Evolutionary conservation across 441 rosid species (phyloP).

Genomic region (Populus trichocarpa): DNA sequence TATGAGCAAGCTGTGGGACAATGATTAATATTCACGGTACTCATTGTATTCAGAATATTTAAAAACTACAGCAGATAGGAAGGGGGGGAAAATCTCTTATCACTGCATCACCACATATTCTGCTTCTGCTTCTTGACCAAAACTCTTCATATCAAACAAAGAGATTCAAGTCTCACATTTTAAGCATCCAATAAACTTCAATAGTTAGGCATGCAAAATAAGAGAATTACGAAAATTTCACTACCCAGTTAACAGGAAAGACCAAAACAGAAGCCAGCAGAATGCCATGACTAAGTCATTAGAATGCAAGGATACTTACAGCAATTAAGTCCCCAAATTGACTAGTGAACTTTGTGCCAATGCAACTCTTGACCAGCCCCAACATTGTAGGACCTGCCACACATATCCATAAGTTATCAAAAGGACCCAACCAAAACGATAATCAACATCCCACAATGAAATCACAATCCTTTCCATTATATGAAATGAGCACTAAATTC

Average conservation of each 20-base stretch:
- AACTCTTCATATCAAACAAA: background rate
- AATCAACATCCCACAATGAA: background rate
- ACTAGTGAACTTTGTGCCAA: constrained; percentile 94
- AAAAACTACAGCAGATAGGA: background rate
- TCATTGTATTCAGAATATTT: background rate
- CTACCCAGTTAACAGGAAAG: background rate
- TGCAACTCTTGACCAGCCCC: constrained; percentile 83
- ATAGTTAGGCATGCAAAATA: background rate
- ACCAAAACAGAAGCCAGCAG: background rate
- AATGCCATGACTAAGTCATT: background rate
- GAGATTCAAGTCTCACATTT: background rate
- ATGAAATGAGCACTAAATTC: background rate
- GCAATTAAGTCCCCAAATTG: constrained; percentile 95
- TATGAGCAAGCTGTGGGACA: background rate
- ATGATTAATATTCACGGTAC: background rate
- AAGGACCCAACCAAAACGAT: background rate
- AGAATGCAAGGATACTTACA: constrained; percentile 42
- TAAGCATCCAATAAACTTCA: background rate
- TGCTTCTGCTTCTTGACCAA: background rate
- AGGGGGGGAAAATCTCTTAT: too few relatives aligned
- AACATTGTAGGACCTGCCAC: constrained; percentile 69
- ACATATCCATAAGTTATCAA: background rate
- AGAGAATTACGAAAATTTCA: too few relatives aligned
- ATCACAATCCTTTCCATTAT: background rate
- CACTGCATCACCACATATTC: background rate